These are phyloP conservation scores for Fusarium torulosum DNA, from an alignment of 2,329 filamentous ascomycete genomes.

Conservation along the genomic window DNA sequence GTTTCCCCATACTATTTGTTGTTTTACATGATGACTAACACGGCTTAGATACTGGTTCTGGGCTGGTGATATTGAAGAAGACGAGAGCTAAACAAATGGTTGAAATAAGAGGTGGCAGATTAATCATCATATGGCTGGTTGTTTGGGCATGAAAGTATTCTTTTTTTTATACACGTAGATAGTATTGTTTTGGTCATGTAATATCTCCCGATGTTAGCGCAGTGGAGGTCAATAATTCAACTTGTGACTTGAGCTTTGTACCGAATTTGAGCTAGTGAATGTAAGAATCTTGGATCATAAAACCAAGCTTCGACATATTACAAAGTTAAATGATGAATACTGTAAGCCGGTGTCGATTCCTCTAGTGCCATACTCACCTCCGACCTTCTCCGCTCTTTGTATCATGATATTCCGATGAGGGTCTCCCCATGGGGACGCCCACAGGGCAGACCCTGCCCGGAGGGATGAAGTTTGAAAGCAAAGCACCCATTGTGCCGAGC, in stretches of 20 bases:
- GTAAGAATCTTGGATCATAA: background rate
- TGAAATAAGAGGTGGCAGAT: background rate
- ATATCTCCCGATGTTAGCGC: conserved; percentile 38
- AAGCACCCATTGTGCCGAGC: background rate
- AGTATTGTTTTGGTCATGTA: conserved; percentile 30
- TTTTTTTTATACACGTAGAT: conserved; percentile 36
- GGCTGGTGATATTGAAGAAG: conserved; percentile 37
- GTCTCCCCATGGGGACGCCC: conserved; percentile 15
- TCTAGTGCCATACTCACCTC: background rate
- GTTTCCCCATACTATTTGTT: background rate
- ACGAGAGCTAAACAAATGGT: conserved; percentile 11
- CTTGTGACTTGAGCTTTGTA: conserved; percentile 11
- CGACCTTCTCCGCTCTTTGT: conserved; percentile 27
- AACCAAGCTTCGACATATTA: background rate
- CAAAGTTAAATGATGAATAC: too few relatives aligned
- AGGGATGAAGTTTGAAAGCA: background rate
- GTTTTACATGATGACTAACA: conserved; percentile 27
- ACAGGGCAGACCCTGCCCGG: conserved; percentile 23
- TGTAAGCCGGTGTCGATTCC: too few relatives aligned
- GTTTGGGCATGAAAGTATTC: conserved; percentile 5
- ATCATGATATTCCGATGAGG: conserved; percentile 1
- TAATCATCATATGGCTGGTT: background rate
- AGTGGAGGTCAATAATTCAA: conserved; percentile 33
- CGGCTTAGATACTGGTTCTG: conserved; percentile 48
- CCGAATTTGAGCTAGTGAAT: background rate